These are phyloP conservation scores for Trichothecium roseum DNA, from an alignment of 2,329 filamentous ascomycete genomes.

Conservation along the genomic window DNA sequence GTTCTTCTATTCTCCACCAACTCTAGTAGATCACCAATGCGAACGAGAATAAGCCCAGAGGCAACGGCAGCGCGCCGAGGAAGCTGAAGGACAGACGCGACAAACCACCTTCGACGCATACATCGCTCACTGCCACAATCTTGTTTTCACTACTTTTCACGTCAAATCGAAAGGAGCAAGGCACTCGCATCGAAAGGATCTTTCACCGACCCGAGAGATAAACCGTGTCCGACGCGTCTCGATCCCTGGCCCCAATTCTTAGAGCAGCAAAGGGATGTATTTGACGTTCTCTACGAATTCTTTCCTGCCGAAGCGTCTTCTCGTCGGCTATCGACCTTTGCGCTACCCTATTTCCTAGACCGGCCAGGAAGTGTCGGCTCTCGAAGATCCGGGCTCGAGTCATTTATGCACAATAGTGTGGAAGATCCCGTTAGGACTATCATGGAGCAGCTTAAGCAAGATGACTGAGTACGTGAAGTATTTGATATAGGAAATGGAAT, in stretches of 20 bases:
- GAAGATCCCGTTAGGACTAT: slow-evolving; percentile 19
- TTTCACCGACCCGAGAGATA: slow-evolving; percentile 17
- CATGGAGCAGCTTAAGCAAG: slow-evolving; percentile 15
- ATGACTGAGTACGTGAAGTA: slow-evolving; percentile 7
- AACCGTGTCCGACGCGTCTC: slow-evolving; percentile 17
- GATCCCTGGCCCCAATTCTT: slow-evolving; percentile 18
- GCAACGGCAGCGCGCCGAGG: slow-evolving; percentile 8
- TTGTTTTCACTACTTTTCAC: slow-evolving; percentile 12
- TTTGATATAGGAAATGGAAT: slow-evolving; percentile 15
- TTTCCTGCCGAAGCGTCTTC: slow-evolving; percentile 14
- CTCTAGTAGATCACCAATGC: too few relatives aligned
- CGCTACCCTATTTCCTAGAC: slow-evolving; percentile 18
- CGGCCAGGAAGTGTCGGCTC: too few relatives aligned
- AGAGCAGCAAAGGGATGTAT: slow-evolving; percentile 10
- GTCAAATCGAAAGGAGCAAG: slow-evolving; percentile 17
- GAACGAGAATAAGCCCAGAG: too few relatives aligned
- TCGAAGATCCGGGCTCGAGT: too few relatives aligned
- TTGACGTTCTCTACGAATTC: slow-evolving; percentile 11
- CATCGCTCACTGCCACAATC: slow-evolving; percentile 16
- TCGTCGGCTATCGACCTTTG: slow-evolving; percentile 14
- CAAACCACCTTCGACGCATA: slow-evolving; percentile 20
- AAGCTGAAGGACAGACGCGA: slow-evolving; percentile 11
- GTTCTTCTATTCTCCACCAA: too few relatives aligned
- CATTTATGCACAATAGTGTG: slow-evolving; percentile 16
- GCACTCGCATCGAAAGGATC: slow-evolving; percentile 14